Evolutionary conservation across 1,284 basidiomycete species (phyloP), one percentile per base, ranked within the genome.

Genomic region (Abortiporus biennis): DNA sequence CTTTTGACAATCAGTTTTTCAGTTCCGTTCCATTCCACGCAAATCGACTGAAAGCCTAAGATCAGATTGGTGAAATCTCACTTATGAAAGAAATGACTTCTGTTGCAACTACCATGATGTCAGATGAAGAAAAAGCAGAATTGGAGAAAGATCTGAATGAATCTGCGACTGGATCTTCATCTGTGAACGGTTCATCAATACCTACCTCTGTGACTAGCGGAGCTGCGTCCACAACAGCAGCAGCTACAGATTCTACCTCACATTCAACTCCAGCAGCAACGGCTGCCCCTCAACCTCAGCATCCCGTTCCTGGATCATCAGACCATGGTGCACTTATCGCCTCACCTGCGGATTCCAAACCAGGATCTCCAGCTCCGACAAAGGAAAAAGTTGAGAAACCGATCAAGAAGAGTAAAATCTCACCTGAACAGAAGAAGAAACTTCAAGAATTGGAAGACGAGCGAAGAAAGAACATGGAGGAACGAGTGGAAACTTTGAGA

Each of bases 61-160:
- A 3, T 30, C 57, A 92, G 86, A 92, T 95, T 51, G 92, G 92
- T 45, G 91, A 94, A 67, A 93, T 95, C 40, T 87, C 88, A 3
- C 72, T 95, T 38, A 88, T 94, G 81, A 93, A 92, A 56, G 88
- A 91, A 54, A 89, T 91, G 84, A 87, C 85, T 2, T 73, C 71
- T 17, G 75, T 81, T 16, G 85, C 86, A n/a, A 77, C 80, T 23
- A 81, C 81, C 1, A 83, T 90, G 71, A 83, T 86, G 74, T 80
- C 85, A 0, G 92, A 95, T 4, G 94, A 97, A 59, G 93, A 98
- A 63, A 85, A 85, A 62, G 85, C 84, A 11, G 92, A 91, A 54
- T 72, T 92, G 52, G 89, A 93, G 63, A 80, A 75, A 47, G 75
- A 81, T 47, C 64, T 81, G 63, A 82, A 83, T 5, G 38, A 38